Base-by-base conservation (phyloP, 1,284 basidiomycete species). In the Lignosus rhinocerotis region DNA sequence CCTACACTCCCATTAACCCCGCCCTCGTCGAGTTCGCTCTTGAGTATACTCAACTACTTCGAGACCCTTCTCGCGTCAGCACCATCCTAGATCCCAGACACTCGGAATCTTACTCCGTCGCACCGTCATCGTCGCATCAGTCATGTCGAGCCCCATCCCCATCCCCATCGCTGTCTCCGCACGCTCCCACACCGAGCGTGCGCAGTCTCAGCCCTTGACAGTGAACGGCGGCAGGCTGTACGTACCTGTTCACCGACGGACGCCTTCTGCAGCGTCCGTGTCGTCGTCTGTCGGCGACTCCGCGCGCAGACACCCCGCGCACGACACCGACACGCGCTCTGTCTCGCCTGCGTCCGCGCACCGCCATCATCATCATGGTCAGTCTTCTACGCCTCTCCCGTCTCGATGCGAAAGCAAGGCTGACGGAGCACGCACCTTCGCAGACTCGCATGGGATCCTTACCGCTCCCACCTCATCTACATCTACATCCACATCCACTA, bases 71-170 rank as follows among this genome's bases (percentile, higher is more conserved):
- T 25, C 50, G n/a, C 14, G 16, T 17, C 17, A 12, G 9, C 47
- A 9, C 17, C 32, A n/a, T 19, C 25, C 19, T 19, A n/a, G 10
- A 34, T 2, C 21, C 21, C 42, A 21, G 8, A n/a, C 51, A 12
- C 30, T 32, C 50, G n/a, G 8, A 38, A 34, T 17, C 32, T 2
- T 11, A 38, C 34, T 10, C 38, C 3, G 16, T 8, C 19, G 19
- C n/a, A 16, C 6, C 39, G 9, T 17, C 43, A 10, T 30, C 25
- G 17, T 25, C 43, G 25, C 12, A 6, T 45, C 10, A 17, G 51
- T 55, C 46, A 71, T 71, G 70, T 70, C 69, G 60, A 68, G 65
- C 67, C 68, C 70, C 17, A 66, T 70, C 49, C 61, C 66, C 41
- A 66, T 71, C 67, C 68, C 70, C 17, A 66, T 70, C 49, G 62